A percentile compares a stretch with the other conserved stretches of the same genome.
Evolutionary conservation across 768 basidiomycete genomes (phyloP).

Genomic region (Collybiopsis confluens): DNA sequence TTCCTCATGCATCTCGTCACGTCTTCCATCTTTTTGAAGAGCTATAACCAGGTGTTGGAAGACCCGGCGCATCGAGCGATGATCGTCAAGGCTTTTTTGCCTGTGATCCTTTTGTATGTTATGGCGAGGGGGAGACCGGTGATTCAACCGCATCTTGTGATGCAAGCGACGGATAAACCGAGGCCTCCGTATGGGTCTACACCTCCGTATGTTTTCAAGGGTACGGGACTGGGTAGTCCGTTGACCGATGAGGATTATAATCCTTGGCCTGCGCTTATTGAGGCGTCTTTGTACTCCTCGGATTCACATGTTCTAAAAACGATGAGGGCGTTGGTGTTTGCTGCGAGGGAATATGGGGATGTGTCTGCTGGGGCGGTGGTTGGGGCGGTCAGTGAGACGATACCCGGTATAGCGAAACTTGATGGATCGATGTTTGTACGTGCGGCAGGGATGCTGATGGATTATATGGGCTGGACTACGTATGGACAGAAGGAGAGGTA

Average conservation of each 20-base stretch:
- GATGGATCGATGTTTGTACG: slow-evolving; percentile 58
- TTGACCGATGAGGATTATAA: slow-evolving; percentile 35
- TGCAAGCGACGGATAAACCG: slow-evolving; percentile 40
- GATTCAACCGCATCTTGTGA: slow-evolving; percentile 42
- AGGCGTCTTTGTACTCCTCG: slow-evolving; percentile 40
- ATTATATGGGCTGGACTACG: slow-evolving; percentile 51
- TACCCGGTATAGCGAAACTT: slow-evolving; percentile 34
- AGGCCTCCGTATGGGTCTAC: slow-evolving; percentile 28
- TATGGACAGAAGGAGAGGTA: slow-evolving; percentile 43
- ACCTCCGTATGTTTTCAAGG: slow-evolving; percentile 8
- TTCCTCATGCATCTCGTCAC: slow-evolving; percentile 60
- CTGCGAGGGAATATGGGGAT: slow-evolving; percentile 41
- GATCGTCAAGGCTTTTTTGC: slow-evolving; percentile 39
- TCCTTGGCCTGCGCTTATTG: slow-evolving; percentile 49
- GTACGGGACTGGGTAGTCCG: slow-evolving; percentile 31
- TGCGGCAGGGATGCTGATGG: slow-evolving; percentile 53
- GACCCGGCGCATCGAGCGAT: slow-evolving; percentile 35
- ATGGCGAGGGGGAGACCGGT: slow-evolving; percentile 49
- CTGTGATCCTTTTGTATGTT: slow-evolving; percentile 29
- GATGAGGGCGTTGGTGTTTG: slow-evolving; percentile 44
- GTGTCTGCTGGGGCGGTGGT: slow-evolving; percentile 33
- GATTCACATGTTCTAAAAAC: slow-evolving; percentile 51
- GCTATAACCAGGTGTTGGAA: slow-evolving; percentile 29
- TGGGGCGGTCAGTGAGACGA: slow-evolving; percentile 48
- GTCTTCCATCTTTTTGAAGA: slow-evolving; percentile 45